Conservation (phyloP, 148 eudicot species). For the Fagopyrum esculentum region DNA sequence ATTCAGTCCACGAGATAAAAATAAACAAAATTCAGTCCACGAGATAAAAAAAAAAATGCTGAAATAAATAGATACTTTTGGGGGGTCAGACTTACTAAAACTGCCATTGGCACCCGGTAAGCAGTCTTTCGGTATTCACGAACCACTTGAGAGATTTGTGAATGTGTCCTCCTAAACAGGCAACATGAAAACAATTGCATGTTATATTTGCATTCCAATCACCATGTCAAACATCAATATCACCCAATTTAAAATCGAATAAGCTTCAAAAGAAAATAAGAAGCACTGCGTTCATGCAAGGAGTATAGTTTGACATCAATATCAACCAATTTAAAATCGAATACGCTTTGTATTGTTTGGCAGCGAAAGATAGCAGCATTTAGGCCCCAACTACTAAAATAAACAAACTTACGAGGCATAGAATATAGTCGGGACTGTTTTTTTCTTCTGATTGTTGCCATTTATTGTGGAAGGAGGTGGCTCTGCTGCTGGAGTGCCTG, state of each 20-base stretch:
- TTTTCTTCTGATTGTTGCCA: conserved; percentile 39
- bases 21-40: neutral
- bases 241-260: neutral
- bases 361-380: neutral
- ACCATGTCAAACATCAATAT: neutral
- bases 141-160: conserved; percentile 85
- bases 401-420: conserved; percentile 74
- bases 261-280: neutral
- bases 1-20: neutral
- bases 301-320: neutral
- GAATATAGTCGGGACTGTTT: conserved; percentile 55
- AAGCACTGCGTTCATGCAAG: neutral
- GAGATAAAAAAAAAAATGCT: neutral
- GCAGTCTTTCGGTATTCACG: conserved; percentile 83
- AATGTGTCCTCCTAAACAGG: conserved; percentile 77
- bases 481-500: conserved; percentile 41
- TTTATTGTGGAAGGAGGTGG: conserved; percentile 32
- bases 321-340: too few relatives aligned
- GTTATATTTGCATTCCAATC: conserved; percentile 8
- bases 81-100: conserved; percentile 51
- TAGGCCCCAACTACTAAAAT: neutral
- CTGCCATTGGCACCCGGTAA: conserved; percentile 91
- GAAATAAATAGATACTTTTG: neutral
- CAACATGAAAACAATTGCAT: conserved; percentile 10
- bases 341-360: neutral